A percentile compares a stretch with the other conserved stretches of the same genome.
Evolutionary conservation across 495 filamentous ascomycete genomes (phyloP).

Genomic region (Cercophora newfieldiana): DNA sequence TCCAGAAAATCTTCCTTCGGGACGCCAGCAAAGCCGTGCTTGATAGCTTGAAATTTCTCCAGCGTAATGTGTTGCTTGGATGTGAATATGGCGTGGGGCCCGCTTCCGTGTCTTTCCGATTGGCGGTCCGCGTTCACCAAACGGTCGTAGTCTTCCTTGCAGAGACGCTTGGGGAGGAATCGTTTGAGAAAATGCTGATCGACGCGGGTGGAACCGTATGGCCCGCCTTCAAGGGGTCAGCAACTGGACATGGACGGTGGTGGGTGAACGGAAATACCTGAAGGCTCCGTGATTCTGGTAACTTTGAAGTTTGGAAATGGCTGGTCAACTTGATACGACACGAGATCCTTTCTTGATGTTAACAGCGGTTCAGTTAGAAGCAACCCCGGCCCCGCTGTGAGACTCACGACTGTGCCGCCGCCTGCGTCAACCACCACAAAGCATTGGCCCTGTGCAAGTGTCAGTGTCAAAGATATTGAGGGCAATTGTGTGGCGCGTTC

Average conservation of each 20-base stretch:
- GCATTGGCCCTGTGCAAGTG: slow-evolving; percentile 10
- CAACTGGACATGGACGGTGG: background rate
- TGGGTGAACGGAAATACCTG: background rate
- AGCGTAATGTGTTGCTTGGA: slow-evolving; percentile 9
- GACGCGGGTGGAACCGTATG: slow-evolving; percentile 10
- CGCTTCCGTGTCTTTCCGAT: slow-evolving; percentile 5
- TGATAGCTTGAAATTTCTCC: slow-evolving; percentile 15
- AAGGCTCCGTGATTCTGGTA: background rate
- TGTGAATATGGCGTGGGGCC: slow-evolving; percentile 2
- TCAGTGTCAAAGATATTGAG: background rate
- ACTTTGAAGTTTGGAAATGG: slow-evolving; percentile 6
- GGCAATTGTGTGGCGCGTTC: too few species aligned
- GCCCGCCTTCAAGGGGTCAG: background rate
- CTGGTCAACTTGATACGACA: slow-evolving; percentile 16
- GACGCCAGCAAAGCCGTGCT: slow-evolving; percentile 11
- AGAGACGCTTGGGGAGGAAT: slow-evolving; percentile 8
- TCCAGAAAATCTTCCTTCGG: background rate
- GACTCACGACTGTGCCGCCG: slow-evolving; percentile 20
- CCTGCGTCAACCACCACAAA: slow-evolving; percentile 26
- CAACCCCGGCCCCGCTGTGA: background rate
- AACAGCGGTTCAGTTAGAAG: background rate
- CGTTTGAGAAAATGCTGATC: slow-evolving; percentile 13
- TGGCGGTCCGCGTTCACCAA: background rate
- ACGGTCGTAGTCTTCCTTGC: background rate
- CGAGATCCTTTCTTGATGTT: slow-evolving; percentile 1